Base-by-base conservation (phyloP, 2,329 filamentous ascomycete species). In the Aspergillus candidus region DNA sequence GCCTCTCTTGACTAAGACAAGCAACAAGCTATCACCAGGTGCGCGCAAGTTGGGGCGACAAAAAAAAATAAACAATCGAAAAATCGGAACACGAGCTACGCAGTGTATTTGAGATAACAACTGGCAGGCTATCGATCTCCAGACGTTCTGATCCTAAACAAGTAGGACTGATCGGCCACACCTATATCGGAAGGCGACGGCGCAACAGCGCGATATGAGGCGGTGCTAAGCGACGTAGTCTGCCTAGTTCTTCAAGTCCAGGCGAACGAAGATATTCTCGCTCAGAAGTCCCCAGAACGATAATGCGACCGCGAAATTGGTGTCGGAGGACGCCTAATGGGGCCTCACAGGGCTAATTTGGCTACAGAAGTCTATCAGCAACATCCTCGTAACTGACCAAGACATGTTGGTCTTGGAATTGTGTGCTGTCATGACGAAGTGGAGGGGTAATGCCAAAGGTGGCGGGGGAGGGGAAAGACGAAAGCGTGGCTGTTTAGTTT, bases 401-500 rank as follows among this genome's bases (percentile, higher is more conserved):
- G 42, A 36, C 13, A 27, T 36, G 47, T 44, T 42, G 44, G 46
- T 37, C 36, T 27, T 38, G 48, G 43, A 52, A 50, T 53, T 52
- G 49, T 60, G 60, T 47, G 60, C 51, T 62, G 59, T 56, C 56
- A 58, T 39, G 39, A 47, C 45, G 48, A 43, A 51, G 42, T 42
- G 38, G 40, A 49, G 32, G 35, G 41, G 35, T 38, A 48, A 44
- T 43, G 50, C 43, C 49, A 52, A 45, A 51, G 54, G 46, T 45
- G 33, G 37, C 22, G 22, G 22, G 22, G 22, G 22, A 27, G 22
- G 22, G 22, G 41, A 39, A 41, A 39, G 45, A 38, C 38, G 43
- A 49, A 46, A 53, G 56, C 52, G 51, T 56, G 57, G 55, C 54
- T 51, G 55, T 51, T 59, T 57, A 56, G 53, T 53, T 47, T 53